Base-by-base conservation (phyloP, 176 grass and related monocot genomes). In the Juncus inflexus region DNA sequence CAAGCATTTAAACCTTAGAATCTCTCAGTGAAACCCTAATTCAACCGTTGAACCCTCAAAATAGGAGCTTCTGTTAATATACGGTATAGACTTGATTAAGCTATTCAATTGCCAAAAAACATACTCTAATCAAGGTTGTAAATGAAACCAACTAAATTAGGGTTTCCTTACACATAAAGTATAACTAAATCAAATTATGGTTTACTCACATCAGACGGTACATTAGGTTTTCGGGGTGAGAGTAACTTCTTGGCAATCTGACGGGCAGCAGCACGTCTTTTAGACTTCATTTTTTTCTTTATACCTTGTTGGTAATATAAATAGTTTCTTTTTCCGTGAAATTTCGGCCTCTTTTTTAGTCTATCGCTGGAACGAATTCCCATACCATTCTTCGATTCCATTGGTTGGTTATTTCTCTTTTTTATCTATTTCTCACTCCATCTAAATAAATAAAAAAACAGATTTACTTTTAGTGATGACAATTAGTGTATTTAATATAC, bases 171-270 rank as follows among this genome's bases (percentile, higher is more conserved):
- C 4, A 13, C 3, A 62, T 3, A 51, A 74, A 7, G 52, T 5
- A 62, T 35, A 74, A 42, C 15, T 35, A 4, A 75, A 58, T 67
- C 51, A 40, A 13, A 67, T 47, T 66, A 56, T 37, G 63, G 19
- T 28, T 28, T 28, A 28, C 83, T 92, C 89, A 99, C 95, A 78
- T 99, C 89, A 0, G 80, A 61, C 0, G 89, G 83, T 4, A 90
- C 73, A 7, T 73, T 63, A 35, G 80, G 58, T 40, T 80, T 94
- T 45, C 80, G 62, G 37, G 81, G 81, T 7, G 64, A 76, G 62
- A 99, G 86, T 28, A 99, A 57, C 81, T 94, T 99, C 74, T 99
- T 99, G 41, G 78, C 95, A 70, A 99, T 99, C 78, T 92, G 85
- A 8, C 88, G 84, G 11, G 95, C 89, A 9, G 95, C 72, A 8